Evolutionary conservation across 176 grass and related monocot genomes (phyloP).

Genomic region (Bromus sterilis): DNA sequence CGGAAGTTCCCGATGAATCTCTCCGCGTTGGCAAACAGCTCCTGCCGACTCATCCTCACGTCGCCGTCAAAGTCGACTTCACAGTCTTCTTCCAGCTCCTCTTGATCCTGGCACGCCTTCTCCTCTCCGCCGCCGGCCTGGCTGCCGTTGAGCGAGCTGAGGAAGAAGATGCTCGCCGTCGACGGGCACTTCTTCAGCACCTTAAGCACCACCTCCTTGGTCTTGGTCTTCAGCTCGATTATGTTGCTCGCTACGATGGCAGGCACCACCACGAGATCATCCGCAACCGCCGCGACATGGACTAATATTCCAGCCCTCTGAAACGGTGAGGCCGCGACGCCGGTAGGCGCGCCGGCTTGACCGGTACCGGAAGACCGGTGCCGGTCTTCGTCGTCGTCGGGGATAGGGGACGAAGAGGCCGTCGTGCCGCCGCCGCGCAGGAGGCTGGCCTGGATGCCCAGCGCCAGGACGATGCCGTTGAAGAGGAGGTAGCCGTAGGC

Average conservation of each 20-base stretch:
- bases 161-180: slow-evolving; percentile 4
- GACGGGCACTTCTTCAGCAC: neutral
- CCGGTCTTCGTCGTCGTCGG: neutral
- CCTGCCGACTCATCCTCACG: neutral
- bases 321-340: neutral
- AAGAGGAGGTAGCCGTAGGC: neutral
- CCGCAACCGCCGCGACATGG: neutral
- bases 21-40: neutral
- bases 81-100: neutral
- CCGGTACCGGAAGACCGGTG: neutral
- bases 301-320: neutral
- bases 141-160: neutral
- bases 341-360: neutral
- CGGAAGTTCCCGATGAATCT: neutral
- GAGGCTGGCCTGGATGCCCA: neutral
- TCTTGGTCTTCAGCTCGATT: neutral
- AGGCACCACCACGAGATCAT: neutral
- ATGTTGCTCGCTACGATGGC: neutral
- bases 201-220: neutral
- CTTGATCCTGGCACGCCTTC: neutral
- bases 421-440: neutral
- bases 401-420: neutral
- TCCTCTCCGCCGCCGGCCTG: neutral
- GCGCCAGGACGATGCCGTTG: neutral
- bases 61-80: neutral